Evolutionary conservation across 305 asterid genomes (phyloP), one percentile per base, ranked within the genome.

Genomic region (Andrographis paniculata): DNA sequence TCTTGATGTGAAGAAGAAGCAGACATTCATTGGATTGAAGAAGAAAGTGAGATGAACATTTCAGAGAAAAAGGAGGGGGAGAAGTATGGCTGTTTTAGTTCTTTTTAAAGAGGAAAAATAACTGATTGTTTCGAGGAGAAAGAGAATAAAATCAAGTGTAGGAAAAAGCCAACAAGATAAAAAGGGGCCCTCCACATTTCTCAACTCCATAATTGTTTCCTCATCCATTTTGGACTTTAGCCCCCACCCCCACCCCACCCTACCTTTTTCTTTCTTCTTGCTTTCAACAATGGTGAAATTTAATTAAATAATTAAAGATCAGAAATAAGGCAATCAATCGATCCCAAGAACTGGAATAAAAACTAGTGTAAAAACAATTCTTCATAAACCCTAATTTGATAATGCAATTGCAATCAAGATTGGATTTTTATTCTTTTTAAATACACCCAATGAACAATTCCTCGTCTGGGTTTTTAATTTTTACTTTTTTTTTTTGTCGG

Each of bases 171-270:
- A 75, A 65, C 75, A 62, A 56, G 10, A 37, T 16, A 35, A 5
- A 27, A 33, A 1, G 71, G 78, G 56, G 22, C 78, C 77, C 65
- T 21, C 62, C 21, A 18, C 47, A 49, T 43, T 52, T 57, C 41
- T 67, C 52, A 39, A 6, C 17, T 44, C 18, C 24, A 52, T 59
- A 38, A 73, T 65, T 59, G 48, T 53, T 51, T 69, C 42, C 20
- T 43, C 59, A 42, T 48, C 21, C 24, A 24, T 55, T 62, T 70
- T 69, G 66, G 74, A 61, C 36, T 47, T 35, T 69, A 43, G 73
- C 68, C 42, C 22, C 50, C 49, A 58, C 14, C 3, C 12, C 12
- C 38, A 6, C 12, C 12, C 2, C 12, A 0, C 2, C 2, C 13
- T 2, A 13, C n/a, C 8, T 7, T 49, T 53, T 58, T 41, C 49